Evolutionary conservation across 345 rosid species (phyloP).

Genomic region (Populus tremula): DNA sequence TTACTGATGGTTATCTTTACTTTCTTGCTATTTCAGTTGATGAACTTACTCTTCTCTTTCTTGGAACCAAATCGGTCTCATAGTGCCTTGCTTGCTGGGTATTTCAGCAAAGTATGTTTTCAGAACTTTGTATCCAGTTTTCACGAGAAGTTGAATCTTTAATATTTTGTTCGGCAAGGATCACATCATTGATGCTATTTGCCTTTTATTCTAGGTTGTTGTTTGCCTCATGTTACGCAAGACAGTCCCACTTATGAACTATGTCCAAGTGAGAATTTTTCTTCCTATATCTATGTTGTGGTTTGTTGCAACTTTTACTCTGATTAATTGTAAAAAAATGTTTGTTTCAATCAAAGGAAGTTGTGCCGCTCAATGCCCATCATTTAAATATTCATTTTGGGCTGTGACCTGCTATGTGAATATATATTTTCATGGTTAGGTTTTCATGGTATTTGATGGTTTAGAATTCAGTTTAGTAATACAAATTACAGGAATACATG

Average conservation of each 20-base stretch:
- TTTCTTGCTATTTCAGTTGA: slow-evolving; percentile 55
- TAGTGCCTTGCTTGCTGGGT: slow-evolving; percentile 89
- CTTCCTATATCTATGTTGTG: neutral
- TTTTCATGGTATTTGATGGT: neutral
- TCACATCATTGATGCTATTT: slow-evolving; percentile 19
- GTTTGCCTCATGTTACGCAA: slow-evolving; percentile 92
- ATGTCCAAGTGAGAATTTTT: slow-evolving; percentile 68
- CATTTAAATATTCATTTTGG: neutral
- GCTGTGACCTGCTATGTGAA: neutral
- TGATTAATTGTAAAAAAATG: neutral
- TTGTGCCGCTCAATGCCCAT: neutral
- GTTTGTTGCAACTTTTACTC: slow-evolving; percentile 3
- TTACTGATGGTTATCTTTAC: slow-evolving; percentile 13
- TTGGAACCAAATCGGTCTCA: slow-evolving; percentile 83
- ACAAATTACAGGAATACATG: neutral
- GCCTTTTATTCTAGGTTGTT: slow-evolving; percentile 60
- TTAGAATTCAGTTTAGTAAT: neutral
- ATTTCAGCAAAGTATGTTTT: slow-evolving; percentile 84
- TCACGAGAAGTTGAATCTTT: neutral
- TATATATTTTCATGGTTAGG: neutral
- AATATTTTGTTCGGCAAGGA: neutral
- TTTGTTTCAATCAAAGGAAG: neutral
- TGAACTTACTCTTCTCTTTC: slow-evolving; percentile 91
- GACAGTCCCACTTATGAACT: slow-evolving; percentile 87
- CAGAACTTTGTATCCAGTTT: neutral